Base-by-base conservation (phyloP, 345 rosid species). In the Moricandia arvensis region DNA sequence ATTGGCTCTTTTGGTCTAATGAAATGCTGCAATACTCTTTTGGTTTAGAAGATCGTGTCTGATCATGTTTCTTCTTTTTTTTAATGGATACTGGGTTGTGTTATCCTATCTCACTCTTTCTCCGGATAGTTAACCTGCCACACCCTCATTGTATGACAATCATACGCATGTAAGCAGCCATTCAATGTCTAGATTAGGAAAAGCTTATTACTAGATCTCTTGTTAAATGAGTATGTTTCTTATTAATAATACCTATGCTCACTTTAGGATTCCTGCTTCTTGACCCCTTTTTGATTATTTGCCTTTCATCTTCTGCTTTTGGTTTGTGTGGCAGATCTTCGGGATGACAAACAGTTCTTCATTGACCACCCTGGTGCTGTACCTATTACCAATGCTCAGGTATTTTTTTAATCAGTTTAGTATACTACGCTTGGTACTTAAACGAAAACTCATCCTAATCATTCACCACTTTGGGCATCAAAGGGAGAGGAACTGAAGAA, bases 401-500 rank as follows among this genome's bases (percentile, higher is more conserved):
- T 87, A 80, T 45, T 1, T 10, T 10, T 57, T 0, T 31, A 54
- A 45, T 7, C 0, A 5, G 9, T 71, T 71, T 7, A 8, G 0
- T 64, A 7, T 57, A 21, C 55, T 57, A 15, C 0, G 16, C 45
- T 49, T 64, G 68, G 34, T 65, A 47, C 47, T 47, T 16, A 1
- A 49, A 59, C 35, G n/a, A n/a, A 7, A 79, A 73, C 29, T 31
- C 61, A 0, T 12, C 17, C 13, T 45, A 73, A 72, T 68, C 70
- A 5, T 67, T 53, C 47, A 12, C n/a, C 13, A 41, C 47, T 41
- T 41, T 12, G 34, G 29, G 2, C 62, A 59, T 74, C 8, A 26
- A 68, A 94, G 98, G 98, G 98, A 69, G 98, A 91, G 80, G 98
- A 94, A 74, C 89, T 91, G 68, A 89, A 79, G 84, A 91, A 87